Percentiles rank a stretch among this genome's conserved stretches.
phyloP scores from a whole-genome alignment of 2,329 filamentous ascomycete species.

The Fusarium sp. region DNA sequence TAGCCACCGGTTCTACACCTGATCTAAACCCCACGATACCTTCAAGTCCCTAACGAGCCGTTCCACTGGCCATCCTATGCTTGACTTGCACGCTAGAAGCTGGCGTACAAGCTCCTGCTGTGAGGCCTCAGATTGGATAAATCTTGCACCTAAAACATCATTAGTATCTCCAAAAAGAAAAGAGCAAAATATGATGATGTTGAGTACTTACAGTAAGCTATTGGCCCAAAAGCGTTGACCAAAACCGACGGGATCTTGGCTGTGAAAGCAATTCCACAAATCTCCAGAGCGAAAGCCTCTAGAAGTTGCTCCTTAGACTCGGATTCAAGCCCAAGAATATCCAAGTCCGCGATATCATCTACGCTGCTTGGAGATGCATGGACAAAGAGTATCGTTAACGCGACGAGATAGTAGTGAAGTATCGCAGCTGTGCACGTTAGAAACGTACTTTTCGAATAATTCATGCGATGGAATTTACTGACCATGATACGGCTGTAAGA shows the following conservation, averaged over 20 bases:
- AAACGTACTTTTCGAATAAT: fast-evolving
- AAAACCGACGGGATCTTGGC: conserved; percentile 58
- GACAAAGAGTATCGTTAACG: conserved; percentile 51
- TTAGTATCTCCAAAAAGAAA: conserved; percentile 1
- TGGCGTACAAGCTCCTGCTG: conserved; percentile 53
- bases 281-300: conserved; percentile 53
- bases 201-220: conserved; percentile 58
- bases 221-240: conserved; percentile 64
- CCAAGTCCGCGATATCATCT: neutral
- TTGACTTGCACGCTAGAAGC: conserved; percentile 52
- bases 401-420: conserved; percentile 59
- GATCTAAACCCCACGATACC: conserved; percentile 42
- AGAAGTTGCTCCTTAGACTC: conserved; percentile 46
- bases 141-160: conserved; percentile 48
- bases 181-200: too few species aligned
- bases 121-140: conserved; percentile 46
- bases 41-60: conserved; percentile 52
- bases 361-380: conserved; percentile 29
- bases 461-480: conserved; percentile 1
- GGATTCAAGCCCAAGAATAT: neutral
- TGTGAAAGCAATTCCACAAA: conserved; percentile 62
- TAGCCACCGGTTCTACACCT: neutral
- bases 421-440: conserved; percentile 54
- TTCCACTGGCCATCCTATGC: conserved; percentile 57
- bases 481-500: conserved; percentile 61